Conservation (phyloP, 2,329 filamentous ascomycete species). For the Pezicula rhizophila region DNA sequence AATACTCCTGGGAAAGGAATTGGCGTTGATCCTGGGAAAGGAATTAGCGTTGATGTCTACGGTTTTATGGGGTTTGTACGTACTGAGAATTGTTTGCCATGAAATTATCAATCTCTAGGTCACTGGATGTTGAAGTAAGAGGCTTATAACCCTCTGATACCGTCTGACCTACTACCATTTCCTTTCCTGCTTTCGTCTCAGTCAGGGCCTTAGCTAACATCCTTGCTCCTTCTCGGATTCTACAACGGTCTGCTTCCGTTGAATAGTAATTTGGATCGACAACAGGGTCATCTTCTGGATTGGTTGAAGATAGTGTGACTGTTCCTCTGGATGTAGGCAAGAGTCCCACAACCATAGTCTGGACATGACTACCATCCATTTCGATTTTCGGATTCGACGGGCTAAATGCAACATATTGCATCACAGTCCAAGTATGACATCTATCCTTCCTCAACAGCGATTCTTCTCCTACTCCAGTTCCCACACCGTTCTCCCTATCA, state of each 20-base stretch:
- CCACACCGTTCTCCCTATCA: background rate
- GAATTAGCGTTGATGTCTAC: too few relatives aligned
- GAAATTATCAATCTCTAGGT: background rate
- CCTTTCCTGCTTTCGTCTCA: conserved; percentile 6
- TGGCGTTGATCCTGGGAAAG: background rate
- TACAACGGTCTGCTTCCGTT: conserved; percentile 9
- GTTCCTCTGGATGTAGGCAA: conserved; percentile 11
- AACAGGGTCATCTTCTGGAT: conserved; percentile 2
- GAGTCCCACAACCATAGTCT: background rate
- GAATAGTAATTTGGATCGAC: conserved; percentile 12
- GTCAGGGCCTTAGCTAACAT: background rate
- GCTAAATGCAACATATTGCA: background rate
- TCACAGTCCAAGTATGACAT: background rate
- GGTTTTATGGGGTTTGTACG: too few relatives aligned
- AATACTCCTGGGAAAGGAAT: background rate
- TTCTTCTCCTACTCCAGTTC: background rate
- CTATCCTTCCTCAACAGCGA: background rate
- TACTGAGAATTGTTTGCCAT: background rate
- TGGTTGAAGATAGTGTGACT: conserved; percentile 3
- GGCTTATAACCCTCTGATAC: conserved; percentile 2
- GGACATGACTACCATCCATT: conserved; percentile 9
- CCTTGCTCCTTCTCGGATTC: conserved; percentile 5
- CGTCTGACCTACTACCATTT: conserved; percentile 4
- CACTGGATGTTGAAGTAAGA: background rate
- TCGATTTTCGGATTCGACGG: conserved; percentile 2